These are phyloP conservation scores for Raphidocelis subcapitata DNA, from an alignment of 139 green algal species.

Conservation along the genomic window DNA sequence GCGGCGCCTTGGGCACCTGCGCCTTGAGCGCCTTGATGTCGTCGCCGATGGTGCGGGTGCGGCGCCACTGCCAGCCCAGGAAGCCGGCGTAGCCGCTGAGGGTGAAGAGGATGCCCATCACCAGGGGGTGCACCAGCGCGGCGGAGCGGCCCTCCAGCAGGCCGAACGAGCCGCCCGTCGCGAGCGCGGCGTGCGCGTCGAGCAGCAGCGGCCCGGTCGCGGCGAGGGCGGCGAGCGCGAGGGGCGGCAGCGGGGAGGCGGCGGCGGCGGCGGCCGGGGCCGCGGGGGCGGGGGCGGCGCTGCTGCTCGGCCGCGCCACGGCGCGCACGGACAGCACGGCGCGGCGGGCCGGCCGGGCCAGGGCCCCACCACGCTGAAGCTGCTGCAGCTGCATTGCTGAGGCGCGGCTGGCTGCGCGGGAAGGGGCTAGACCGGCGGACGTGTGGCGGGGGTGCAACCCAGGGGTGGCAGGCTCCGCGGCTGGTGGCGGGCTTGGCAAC, in stretches of 20 bases:
- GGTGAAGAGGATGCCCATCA: conserved; percentile 84
- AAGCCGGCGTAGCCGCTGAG: conserved; percentile 83
- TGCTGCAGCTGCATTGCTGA: too few species aligned
- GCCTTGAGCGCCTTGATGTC: conserved; percentile 81
- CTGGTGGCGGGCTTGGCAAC: too few species aligned
- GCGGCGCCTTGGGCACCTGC: conserved; percentile 55
- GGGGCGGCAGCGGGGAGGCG: neutral
- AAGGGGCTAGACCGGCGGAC: too few species aligned
- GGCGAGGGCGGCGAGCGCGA: neutral
- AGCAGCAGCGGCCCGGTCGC: conserved; percentile 3
- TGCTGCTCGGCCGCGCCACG: neutral
- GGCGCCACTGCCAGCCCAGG: conserved; percentile 86
- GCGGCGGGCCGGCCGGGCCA: too few species aligned
- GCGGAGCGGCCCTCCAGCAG: conserved; percentile 40
- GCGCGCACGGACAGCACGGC: neutral
- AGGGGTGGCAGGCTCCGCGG: too few species aligned
- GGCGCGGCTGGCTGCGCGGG: too few species aligned
- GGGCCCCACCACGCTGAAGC: too few species aligned
- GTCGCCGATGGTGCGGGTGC: conserved; percentile 54
- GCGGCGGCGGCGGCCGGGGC: neutral
- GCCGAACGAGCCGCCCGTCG: conserved; percentile 17
- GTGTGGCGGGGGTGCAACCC: too few species aligned
- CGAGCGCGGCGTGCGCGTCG: conserved; percentile 7
- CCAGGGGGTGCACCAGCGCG: conserved; percentile 82
- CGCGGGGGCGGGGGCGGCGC: neutral